A percentile compares a stretch with the other conserved stretches of the same genome.
Conservation (phyloP, 495 filamentous ascomycete species). For the Penicillium alfredii region DNA sequence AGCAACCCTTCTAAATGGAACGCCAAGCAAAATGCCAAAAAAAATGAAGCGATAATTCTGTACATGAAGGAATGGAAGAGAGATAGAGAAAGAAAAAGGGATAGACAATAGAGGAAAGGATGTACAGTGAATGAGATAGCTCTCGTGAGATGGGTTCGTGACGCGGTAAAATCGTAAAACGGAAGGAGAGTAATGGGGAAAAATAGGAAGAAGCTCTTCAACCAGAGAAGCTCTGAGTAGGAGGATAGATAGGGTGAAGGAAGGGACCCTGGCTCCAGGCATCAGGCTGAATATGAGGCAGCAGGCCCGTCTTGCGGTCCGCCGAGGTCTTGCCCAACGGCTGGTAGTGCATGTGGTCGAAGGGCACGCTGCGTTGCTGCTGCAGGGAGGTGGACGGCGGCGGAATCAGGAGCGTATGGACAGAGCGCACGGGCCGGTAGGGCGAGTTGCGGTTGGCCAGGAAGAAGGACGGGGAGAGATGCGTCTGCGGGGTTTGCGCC, state of each 20-base stretch:
- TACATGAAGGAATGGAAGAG: slow-evolving; percentile 9
- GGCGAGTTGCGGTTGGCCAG: slow-evolving; percentile 68
- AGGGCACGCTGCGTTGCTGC: slow-evolving; percentile 55
- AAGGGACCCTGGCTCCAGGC: slow-evolving; percentile 37
- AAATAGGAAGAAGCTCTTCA: slow-evolving; percentile 5
- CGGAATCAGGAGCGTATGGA: slow-evolving; percentile 84
- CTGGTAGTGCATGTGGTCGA: slow-evolving; percentile 94
- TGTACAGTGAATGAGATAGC: slow-evolving; percentile 26
- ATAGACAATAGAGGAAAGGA: slow-evolving; percentile 12
- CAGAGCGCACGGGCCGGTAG: slow-evolving; percentile 82
- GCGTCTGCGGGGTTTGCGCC: slow-evolving; percentile 43
- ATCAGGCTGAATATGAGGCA: slow-evolving; percentile 63
- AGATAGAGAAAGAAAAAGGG: slow-evolving; percentile 5
- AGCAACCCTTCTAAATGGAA: slow-evolving; percentile 1
- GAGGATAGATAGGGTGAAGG: slow-evolving; percentile 34
- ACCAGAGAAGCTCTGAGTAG: slow-evolving; percentile 33
- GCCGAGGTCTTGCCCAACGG: slow-evolving; percentile 69
- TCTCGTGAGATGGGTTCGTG: slow-evolving; percentile 25
- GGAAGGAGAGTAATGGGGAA: slow-evolving; percentile 7
- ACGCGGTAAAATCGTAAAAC: slow-evolving; percentile 18
- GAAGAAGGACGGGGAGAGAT: slow-evolving; percentile 59
- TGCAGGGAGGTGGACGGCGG: slow-evolving; percentile 76
- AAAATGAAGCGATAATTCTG: slow-evolving; percentile 16
- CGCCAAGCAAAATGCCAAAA: not conserved
- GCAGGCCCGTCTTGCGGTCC: slow-evolving; percentile 72